Percentiles rank a stretch among this genome's conserved stretches.
These are phyloP conservation scores for Didymosphaeria variabile DNA, from an alignment of 2,329 filamentous ascomycete genomes.

Conservation along the genomic window DNA sequence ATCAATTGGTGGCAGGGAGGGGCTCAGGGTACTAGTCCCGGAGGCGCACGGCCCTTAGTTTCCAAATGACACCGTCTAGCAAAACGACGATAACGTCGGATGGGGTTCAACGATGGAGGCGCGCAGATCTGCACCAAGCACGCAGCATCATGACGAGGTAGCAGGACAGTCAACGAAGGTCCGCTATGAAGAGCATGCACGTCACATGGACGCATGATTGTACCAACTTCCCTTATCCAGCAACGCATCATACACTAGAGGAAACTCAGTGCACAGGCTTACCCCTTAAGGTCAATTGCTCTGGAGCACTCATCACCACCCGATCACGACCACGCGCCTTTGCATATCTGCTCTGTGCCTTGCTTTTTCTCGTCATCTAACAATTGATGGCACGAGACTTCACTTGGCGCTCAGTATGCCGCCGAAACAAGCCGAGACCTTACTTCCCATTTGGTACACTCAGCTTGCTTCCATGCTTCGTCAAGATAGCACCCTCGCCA, in stretches of 20 bases:
- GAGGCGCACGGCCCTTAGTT: not conserved
- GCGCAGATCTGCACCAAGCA: not conserved
- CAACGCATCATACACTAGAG: not conserved
- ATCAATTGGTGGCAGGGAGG: not conserved
- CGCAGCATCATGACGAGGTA: not conserved
- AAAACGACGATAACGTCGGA: not conserved
- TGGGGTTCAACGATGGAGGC: not conserved
- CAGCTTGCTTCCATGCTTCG: not conserved
- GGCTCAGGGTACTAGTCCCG: not conserved
- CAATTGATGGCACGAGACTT: not conserved
- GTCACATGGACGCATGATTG: not conserved
- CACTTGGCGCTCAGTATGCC: not conserved
- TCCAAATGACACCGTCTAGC: not conserved
- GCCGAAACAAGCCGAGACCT: not conserved
- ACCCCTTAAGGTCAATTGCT: not conserved
- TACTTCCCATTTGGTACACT: not conserved
- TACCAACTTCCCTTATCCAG: not conserved
- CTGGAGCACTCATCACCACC: not conserved
- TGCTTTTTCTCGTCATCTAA: not conserved
- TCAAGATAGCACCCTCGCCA: not conserved
- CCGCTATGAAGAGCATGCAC: not conserved
- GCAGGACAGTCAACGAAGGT: not conserved
- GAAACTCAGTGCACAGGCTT: not conserved
- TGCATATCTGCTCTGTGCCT: not conserved
- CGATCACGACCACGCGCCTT: not conserved